Evolutionary conservation across 805 yeast species (phyloP).

Genomic region (Metschnikowia orientalis): DNA sequence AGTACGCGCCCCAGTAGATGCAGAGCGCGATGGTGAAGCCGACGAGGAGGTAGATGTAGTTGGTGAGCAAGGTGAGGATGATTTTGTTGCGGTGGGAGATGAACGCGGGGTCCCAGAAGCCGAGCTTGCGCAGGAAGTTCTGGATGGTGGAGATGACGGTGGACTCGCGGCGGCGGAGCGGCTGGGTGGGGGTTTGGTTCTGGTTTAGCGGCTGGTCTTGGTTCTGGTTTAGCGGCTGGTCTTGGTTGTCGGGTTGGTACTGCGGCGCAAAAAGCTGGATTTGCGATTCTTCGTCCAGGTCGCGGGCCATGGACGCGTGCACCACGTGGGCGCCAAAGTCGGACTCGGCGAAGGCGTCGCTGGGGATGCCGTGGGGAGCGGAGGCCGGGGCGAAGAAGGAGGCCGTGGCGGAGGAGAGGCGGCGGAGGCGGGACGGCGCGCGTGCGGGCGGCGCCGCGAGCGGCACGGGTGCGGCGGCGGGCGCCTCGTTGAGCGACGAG

Average conservation of each 20-base stretch:
- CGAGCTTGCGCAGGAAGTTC: conserved; percentile 17
- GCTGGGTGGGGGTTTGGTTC: background rate
- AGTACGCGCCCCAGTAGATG: conserved; percentile 34
- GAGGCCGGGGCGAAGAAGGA: conserved; percentile 7
- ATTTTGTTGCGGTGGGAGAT: conserved; percentile 22
- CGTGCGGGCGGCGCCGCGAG: conserved; percentile 7
- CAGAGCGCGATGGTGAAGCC: conserved; percentile 25
- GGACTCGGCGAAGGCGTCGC: conserved; percentile 7
- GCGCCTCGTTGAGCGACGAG: conserved; percentile 6
- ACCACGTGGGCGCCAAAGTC: conserved; percentile 6
- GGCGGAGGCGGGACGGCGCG: conserved; percentile 9
- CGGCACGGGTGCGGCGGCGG: conserved; percentile 12
- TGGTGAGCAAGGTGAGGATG: conserved; percentile 19
- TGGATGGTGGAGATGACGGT: conserved; percentile 23
- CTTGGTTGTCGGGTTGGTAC: background rate
- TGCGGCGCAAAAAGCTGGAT: background rate
- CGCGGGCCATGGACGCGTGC: conserved; percentile 4
- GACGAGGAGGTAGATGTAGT: conserved; percentile 21
- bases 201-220: too few species aligned
- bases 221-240: too few species aligned
- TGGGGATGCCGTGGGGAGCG: conserved; percentile 1
- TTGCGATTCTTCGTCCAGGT: background rate
- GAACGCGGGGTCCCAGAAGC: conserved; percentile 30
- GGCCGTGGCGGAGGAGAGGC: conserved; percentile 18
- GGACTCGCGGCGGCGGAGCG: conserved; percentile 14